phyloP scores from a whole-genome alignment of 805 yeast species.

The Schwanniomyces sp. region DNA sequence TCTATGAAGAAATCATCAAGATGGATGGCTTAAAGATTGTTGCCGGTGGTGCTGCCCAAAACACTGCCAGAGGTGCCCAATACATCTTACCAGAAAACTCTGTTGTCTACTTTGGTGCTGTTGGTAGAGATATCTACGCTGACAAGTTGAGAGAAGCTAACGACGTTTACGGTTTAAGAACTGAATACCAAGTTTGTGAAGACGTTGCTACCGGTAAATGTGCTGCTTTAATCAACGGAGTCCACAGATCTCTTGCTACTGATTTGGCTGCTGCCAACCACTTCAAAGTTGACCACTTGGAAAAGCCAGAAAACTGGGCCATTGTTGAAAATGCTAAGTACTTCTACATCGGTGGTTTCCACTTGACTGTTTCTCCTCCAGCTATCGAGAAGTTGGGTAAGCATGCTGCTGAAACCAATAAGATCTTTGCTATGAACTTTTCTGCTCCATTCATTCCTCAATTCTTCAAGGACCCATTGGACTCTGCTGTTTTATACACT shows the following conservation, averaged over 20 bases:
- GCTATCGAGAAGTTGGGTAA: slow-evolving; percentile 88
- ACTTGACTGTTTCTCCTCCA: slow-evolving; percentile 94
- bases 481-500: slow-evolving; percentile 76
- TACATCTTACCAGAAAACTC: slow-evolving; percentile 77
- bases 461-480: slow-evolving; percentile 91
- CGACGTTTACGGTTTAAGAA: slow-evolving; percentile 80
- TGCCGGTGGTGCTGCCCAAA: slow-evolving; percentile 99
- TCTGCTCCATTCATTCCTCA: slow-evolving; percentile 97
- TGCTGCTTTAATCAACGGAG: slow-evolving; percentile 90
- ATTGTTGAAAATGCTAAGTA: slow-evolving; percentile 75
- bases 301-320: slow-evolving; percentile 87
- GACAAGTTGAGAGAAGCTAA: slow-evolving; percentile 82
- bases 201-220: slow-evolving; percentile 91
- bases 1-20: slow-evolving; percentile 74
- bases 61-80: slow-evolving; percentile 98
- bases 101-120: slow-evolving; percentile 94
- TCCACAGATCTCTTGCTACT: slow-evolving; percentile 89
- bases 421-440: slow-evolving; percentile 79
- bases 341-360: slow-evolving; percentile 98
- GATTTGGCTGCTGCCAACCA: slow-evolving; percentile 98
- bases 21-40: slow-evolving; percentile 63
- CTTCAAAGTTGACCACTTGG: slow-evolving; percentile 85
- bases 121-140: slow-evolving; percentile 88
- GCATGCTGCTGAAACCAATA: slow-evolving; percentile 84
- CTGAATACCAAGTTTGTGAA: slow-evolving; percentile 80